phyloP scores from a whole-genome alignment of 202 grass and related monocot genomes.

The Setaria italica region DNA sequence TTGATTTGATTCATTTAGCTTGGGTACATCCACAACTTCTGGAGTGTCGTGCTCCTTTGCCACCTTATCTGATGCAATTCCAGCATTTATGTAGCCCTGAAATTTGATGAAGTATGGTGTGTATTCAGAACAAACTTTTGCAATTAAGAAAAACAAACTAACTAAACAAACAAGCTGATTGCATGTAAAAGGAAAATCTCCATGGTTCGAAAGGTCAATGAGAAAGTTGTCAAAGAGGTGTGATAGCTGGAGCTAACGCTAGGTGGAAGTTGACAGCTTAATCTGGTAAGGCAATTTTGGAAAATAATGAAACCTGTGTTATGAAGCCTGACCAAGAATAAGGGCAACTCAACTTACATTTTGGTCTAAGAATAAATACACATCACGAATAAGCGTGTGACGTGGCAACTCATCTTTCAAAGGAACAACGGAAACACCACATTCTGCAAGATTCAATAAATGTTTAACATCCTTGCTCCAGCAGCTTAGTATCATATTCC shows the following conservation, averaged over 20 bases:
- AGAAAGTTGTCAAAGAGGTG: constrained; percentile 36
- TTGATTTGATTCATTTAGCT: constrained; percentile 51
- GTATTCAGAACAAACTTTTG: constrained; percentile 29
- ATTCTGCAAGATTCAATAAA: constrained; percentile 76
- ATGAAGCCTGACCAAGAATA: neutral
- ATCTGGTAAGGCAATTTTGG: constrained; percentile 26
- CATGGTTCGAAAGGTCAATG: constrained; percentile 23
- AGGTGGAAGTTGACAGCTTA: constrained; percentile 39
- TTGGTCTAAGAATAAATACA: constrained; percentile 90
- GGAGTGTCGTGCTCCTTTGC: constrained; percentile 21
- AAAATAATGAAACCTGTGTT: constrained; percentile 25
- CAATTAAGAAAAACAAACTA: constrained; percentile 39
- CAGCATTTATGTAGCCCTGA: constrained; percentile 98
- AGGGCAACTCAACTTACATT: constrained; percentile 74
- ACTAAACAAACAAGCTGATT: constrained; percentile 36
- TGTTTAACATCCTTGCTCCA: constrained; percentile 95
- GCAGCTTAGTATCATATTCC: constrained; percentile 85
- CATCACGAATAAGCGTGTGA: constrained; percentile 71
- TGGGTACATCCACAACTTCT: constrained; percentile 54
- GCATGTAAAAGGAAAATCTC: constrained; percentile 33
- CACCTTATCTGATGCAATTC: constrained; percentile 72
- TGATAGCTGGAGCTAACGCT: constrained; percentile 19
- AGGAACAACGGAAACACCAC: constrained; percentile 70
- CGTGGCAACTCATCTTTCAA: constrained; percentile 61
- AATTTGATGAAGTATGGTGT: constrained; percentile 45